phyloP scores from a whole-genome alignment of 2,329 filamentous ascomycete species.

The Ophiocordyceps sinensis region DNA sequence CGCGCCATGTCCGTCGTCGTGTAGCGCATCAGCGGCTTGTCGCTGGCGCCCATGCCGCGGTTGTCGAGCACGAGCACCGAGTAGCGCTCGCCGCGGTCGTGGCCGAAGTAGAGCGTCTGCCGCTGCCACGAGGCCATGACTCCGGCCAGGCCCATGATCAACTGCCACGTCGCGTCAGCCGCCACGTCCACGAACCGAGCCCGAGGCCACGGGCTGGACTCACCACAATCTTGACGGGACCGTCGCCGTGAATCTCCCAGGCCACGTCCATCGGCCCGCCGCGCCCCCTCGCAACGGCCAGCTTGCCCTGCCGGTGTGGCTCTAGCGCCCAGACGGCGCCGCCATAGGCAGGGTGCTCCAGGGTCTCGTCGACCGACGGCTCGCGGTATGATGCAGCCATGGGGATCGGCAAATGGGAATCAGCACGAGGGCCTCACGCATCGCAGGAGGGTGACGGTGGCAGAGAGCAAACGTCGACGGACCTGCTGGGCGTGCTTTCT shows the following conservation, averaged over 20 bases:
- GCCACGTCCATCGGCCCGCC: constrained; percentile 64
- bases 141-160: constrained; percentile 69
- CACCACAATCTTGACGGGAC: constrained; percentile 59
- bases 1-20: constrained; percentile 74
- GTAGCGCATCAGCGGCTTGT: constrained; percentile 65
- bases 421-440: no score
- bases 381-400: constrained; percentile 8
- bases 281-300: constrained; percentile 51
- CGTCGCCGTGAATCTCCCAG: constrained; percentile 69
- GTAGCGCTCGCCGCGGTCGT: constrained; percentile 51
- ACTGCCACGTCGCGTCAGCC: constrained; percentile 31
- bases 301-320: constrained; percentile 45
- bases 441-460: no score
- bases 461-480: no score
- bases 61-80: constrained; percentile 71
- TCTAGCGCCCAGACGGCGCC: constrained; percentile 55
- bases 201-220: no score
- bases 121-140: constrained; percentile 61
- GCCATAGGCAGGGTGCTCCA: constrained; percentile 50
- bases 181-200: no score
- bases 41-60: constrained; percentile 67
- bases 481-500: no score
- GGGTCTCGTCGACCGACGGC: constrained; percentile 40
- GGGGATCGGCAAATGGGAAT: neutral
- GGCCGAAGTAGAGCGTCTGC: constrained; percentile 70